phyloP scores from a whole-genome alignment of 768 basidiomycete genomes.

The Pluteus cervinus region DNA sequence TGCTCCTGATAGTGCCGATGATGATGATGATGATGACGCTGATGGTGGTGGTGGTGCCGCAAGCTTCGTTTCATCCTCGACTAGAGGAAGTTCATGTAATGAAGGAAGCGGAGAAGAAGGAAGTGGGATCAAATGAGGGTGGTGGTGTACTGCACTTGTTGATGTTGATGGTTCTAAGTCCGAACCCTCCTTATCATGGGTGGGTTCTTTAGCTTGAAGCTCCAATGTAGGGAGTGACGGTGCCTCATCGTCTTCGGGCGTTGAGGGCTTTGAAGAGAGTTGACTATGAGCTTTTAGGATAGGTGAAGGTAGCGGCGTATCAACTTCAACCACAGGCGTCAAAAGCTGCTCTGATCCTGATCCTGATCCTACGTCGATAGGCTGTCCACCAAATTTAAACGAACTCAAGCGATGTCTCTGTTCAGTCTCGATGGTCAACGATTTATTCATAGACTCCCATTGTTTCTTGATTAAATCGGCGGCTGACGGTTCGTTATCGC shows the following conservation, averaged over 20 bases:
- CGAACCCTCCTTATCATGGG: not conserved
- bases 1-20: not conserved
- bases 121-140: not conserved
- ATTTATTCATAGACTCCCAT: slow-evolving; percentile 42
- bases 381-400: slow-evolving; percentile 32
- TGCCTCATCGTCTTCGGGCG: not conserved
- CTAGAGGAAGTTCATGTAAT: too few relatives aligned
- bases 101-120: too few relatives aligned
- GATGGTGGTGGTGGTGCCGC: not conserved
- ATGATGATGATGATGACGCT: not conserved
- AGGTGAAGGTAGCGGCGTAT: slow-evolving; percentile 9
- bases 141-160: not conserved
- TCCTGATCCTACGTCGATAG: slow-evolving; percentile 10
- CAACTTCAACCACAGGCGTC: slow-evolving; percentile 6
- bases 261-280: not conserved
- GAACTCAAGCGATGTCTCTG: slow-evolving; percentile 22
- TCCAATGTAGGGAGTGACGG: not conserved
- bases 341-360: not conserved
- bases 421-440: slow-evolving; percentile 11
- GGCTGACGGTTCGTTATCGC: slow-evolving; percentile 25
- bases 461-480: slow-evolving; percentile 48
- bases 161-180: too few relatives aligned
- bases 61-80: too few relatives aligned
- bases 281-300: not conserved
- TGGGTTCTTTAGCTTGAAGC: not conserved